phyloP scores from a whole-genome alignment of 176 grass and related monocot species.

The Phyllostachys edulis region DNA sequence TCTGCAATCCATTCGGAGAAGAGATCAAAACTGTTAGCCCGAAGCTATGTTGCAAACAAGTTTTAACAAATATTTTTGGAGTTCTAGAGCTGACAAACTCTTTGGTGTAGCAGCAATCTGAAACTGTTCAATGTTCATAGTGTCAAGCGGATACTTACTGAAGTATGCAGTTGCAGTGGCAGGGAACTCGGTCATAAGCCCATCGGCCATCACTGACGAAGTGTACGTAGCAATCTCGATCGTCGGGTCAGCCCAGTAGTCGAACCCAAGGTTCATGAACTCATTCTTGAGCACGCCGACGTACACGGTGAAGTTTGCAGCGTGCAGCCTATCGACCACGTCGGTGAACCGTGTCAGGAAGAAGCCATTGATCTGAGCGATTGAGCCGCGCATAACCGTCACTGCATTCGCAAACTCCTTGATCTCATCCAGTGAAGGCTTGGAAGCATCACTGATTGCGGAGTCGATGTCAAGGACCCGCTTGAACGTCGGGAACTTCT shows the following conservation, averaged over 20 bases:
- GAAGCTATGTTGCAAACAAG: neutral
- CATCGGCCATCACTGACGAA: constrained; percentile 43
- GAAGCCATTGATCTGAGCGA: constrained; percentile 50
- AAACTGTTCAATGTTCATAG: neutral
- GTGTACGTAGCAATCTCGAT: constrained; percentile 68
- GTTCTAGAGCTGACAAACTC: constrained; percentile 1
- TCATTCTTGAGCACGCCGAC: constrained; percentile 80
- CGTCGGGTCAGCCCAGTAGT: constrained; percentile 77
- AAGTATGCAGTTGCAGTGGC: constrained; percentile 70
- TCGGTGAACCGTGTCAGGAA: constrained; percentile 73
- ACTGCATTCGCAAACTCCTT: constrained; percentile 54
- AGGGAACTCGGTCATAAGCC: constrained; percentile 74
- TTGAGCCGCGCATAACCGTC: constrained; percentile 44
- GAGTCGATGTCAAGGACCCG: constrained; percentile 54
- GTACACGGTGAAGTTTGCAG: constrained; percentile 60
- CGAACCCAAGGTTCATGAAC: constrained; percentile 73
- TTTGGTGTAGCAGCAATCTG: neutral
- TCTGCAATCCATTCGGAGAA: constrained; percentile 44
- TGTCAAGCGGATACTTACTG: constrained; percentile 48
- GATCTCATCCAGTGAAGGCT: constrained; percentile 58
- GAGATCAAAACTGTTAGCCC: neutral
- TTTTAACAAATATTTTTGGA: neutral
- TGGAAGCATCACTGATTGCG: constrained; percentile 51
- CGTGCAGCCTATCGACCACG: constrained; percentile 44
- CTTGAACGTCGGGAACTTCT: constrained; percentile 48